Base-by-base conservation (phyloP, 2,329 filamentous ascomycete genomes). In the Ambrosiella beaveri region DNA sequence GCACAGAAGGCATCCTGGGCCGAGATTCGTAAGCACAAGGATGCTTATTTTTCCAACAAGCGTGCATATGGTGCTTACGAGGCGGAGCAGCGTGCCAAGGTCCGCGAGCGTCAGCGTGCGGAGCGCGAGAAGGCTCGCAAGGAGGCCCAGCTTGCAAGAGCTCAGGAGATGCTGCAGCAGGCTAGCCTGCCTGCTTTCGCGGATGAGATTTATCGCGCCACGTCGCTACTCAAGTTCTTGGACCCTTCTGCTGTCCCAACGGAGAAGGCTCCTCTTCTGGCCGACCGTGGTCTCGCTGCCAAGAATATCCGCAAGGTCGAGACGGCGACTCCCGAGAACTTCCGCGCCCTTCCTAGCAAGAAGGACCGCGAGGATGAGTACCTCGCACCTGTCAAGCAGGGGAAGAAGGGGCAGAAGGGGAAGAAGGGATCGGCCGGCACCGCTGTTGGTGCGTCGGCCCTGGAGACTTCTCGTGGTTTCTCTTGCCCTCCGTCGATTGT, bases 401-500 rank as follows among this genome's bases (percentile, higher is more conserved):
- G 91, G 75, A 94, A 94, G 79, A 85, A 85, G 64, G 91, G 91
- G 75, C 94, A 94, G 79, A 83, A 84, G 63, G 86, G 85, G 75
- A 94, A 88, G 74, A 78, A 79, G 66, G 73, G 69, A 49, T 5
- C 37, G 11, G 56, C 41, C 51, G 45, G 15, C 12, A 40, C n/a
- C 12, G 37, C 50, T 73, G 73, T 57, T 36, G 71, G 75, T 40
- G 71, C 75, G 47, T 69, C 74, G 13, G 67, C 74, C 54, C 69
- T 73, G 27, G 65, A 76, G n/a, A 67, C 74, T 47, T 66, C 77
- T 61, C 76, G 75, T 69, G 69, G 68, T 62, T 95, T 88, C 80
- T 95, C 84, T 74, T 82, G 93, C 68, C 91, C 87, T 65, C 85
- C 93, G 55, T 88, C 89, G 60, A 84, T 97, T 64, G 88, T 98